Evolutionary conservation across 441 rosid species (phyloP).

Genomic region (Erodium trifolium): DNA sequence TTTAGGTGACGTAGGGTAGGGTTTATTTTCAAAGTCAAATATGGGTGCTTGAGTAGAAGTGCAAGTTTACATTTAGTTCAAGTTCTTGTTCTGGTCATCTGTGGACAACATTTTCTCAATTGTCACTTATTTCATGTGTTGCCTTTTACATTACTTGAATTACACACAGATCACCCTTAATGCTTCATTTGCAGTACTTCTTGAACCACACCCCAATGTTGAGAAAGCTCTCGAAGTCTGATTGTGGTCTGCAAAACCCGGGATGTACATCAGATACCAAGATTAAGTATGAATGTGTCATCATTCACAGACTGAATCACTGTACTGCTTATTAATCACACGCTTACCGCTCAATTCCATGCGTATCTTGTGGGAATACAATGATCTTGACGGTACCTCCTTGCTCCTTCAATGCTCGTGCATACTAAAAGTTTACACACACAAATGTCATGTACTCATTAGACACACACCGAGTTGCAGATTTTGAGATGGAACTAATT

Average conservation of each 20-base stretch:
- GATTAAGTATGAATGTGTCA: neutral
- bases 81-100: no score
- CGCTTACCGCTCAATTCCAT: slow-evolving; percentile 56
- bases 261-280: slow-evolving; percentile 18
- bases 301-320: neutral
- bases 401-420: slow-evolving; percentile 66
- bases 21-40: no score
- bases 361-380: slow-evolving; percentile 63
- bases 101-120: no score
- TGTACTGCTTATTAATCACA: neutral
- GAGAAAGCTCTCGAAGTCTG: slow-evolving; percentile 73
- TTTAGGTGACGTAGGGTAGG: no score
- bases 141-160: neutral
- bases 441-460: slow-evolving; percentile 9
- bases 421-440: slow-evolving; percentile 39
- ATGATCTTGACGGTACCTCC: slow-evolving; percentile 74
- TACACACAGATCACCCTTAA: neutral
- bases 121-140: no score
- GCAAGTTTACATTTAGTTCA: no score
- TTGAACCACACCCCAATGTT: slow-evolving; percentile 84
- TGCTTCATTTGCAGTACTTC: slow-evolving; percentile 47
- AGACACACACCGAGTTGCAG: no score
- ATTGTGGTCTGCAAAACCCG: slow-evolving; percentile 67
- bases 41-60: no score
- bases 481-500: no score